A percentile compares a stretch with the other conserved stretches of the same genome.
phyloP scores from a whole-genome alignment of 225 moss, liverwort and hornwort species.

The Rhytidiadelphus loreus region DNA sequence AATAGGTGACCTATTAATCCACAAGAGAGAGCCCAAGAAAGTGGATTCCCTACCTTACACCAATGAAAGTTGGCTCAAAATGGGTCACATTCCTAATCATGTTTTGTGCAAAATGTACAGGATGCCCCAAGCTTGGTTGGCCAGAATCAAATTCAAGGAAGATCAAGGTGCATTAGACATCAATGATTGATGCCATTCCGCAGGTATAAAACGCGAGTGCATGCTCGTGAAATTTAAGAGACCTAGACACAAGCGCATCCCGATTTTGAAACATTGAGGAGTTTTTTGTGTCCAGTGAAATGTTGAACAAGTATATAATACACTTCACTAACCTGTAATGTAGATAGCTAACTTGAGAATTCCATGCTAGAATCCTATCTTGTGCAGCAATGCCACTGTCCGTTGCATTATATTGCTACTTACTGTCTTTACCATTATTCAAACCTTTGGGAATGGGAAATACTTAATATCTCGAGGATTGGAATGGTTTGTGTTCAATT shows the following conservation, averaged over 20 bases:
- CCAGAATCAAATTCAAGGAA: background rate
- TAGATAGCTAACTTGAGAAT: background rate
- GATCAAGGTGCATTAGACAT: background rate
- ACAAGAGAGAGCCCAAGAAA: background rate
- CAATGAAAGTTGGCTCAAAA: background rate
- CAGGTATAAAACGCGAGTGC: background rate
- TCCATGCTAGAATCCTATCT: background rate
- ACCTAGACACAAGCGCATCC: background rate
- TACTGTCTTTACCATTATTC: background rate
- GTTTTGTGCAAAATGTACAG: conserved; percentile 4
- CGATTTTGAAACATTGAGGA: background rate
- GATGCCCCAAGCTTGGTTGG: background rate
- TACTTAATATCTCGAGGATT: background rate
- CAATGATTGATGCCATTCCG: background rate
- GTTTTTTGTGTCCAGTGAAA: background rate
- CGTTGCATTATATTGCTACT: background rate
- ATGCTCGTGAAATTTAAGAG: background rate
- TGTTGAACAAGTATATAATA: background rate
- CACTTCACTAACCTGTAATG: background rate
- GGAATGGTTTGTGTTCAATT: background rate
- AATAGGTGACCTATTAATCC: background rate
- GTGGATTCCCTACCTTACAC: background rate
- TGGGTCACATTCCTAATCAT: background rate
- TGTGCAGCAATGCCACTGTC: background rate
- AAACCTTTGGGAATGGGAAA: background rate